phyloP scores from a whole-genome alignment of 1,139 yeast species.

The Yamadazyma buinensis region DNA sequence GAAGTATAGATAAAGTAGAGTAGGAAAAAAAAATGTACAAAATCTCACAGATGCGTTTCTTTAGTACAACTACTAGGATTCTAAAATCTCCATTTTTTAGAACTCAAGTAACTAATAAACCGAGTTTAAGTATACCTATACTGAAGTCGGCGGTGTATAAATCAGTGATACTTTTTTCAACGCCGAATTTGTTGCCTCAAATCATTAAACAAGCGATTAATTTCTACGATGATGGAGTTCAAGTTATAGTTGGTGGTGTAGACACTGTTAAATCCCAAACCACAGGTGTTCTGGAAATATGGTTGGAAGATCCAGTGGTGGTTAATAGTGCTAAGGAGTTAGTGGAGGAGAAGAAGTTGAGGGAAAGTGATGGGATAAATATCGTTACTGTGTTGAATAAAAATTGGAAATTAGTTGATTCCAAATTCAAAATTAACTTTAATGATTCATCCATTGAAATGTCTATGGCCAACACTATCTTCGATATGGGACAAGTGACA shows the following conservation, averaged over 20 bases:
- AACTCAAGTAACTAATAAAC: constrained; percentile 5
- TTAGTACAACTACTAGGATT: constrained; percentile 2
- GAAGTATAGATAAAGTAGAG: constrained; percentile 13
- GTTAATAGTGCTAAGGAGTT: constrained; percentile 21
- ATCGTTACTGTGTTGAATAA: constrained; percentile 25
- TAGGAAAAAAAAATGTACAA: constrained; percentile 2
- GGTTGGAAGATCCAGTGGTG: constrained; percentile 34
- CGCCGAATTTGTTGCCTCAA: constrained; percentile 38
- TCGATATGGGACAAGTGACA: constrained; percentile 32
- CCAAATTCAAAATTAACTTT: constrained; percentile 22
- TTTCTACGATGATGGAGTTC: constrained; percentile 28
- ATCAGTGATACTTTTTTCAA: constrained; percentile 34
- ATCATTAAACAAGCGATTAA: constrained; percentile 31
- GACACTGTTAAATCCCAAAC: constrained; percentile 43
- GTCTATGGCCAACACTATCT: constrained; percentile 38
- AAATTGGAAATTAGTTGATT: constrained; percentile 36
- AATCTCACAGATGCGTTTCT: constrained; percentile 3
- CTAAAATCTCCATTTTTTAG: neutral
- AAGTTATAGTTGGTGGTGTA: constrained; percentile 46
- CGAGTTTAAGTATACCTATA: constrained; percentile 14
- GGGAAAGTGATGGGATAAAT: constrained; percentile 33
- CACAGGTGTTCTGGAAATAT: constrained; percentile 46
- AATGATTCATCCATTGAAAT: constrained; percentile 18
- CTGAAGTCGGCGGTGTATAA: too few species aligned
- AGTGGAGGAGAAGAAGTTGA: constrained; percentile 20